phyloP scores from a whole-genome alignment of 1,139 yeast genomes.

The Kluyveromyces marxianus region DNA sequence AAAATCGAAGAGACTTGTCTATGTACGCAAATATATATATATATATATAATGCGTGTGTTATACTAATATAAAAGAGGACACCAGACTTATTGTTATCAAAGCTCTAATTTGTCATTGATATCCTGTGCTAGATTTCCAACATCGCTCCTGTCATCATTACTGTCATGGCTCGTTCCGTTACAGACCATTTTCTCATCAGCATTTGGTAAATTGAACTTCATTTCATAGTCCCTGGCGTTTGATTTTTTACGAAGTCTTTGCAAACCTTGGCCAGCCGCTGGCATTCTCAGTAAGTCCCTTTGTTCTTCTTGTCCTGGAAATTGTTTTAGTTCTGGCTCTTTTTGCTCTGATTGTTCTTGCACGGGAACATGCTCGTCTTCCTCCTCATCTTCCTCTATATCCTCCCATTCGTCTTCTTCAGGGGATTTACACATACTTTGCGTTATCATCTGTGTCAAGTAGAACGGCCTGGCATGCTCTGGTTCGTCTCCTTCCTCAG shows the following conservation, averaged over 20 bases:
- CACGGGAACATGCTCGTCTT: not conserved
- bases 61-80: too few relatives aligned
- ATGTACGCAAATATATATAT: conserved; percentile 10
- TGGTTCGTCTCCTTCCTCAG: conserved; percentile 17
- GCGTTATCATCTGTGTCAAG: conserved; percentile 27
- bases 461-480: conserved; percentile 29
- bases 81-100: not conserved
- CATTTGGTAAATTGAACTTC: not conserved
- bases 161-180: not conserved
- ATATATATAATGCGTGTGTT: too few relatives aligned
- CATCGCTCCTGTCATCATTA: not conserved
- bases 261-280: not conserved
- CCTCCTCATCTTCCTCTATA: conserved; percentile 19
- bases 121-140: not conserved
- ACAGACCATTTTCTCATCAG: not conserved
- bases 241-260: not conserved
- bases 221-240: not conserved
- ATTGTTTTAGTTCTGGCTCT: too few relatives aligned
- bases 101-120: not conserved
- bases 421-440: conserved; percentile 16
- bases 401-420: conserved; percentile 36
- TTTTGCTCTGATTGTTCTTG: not conserved
- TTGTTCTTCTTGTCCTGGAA: too few relatives aligned
- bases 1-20: conserved; percentile 1
- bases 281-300: too few relatives aligned